Conservation (phyloP, 2,329 filamentous ascomycete genomes). For the Colletotrichum sp. region DNA sequence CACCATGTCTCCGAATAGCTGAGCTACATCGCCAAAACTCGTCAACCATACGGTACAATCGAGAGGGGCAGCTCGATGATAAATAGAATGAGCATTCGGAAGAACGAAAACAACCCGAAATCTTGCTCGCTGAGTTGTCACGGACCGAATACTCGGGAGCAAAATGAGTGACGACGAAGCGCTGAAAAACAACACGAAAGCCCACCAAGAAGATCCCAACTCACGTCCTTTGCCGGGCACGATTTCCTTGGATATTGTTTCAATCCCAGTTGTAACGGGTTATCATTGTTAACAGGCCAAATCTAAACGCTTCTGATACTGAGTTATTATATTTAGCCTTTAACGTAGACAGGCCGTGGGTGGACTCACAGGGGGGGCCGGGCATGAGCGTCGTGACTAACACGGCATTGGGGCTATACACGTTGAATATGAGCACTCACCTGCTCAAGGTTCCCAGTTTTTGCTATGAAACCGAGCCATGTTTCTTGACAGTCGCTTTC, state of each 20-base stretch:
- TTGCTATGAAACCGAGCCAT: not conserved
- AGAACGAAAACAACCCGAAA: not conserved
- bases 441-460: not conserved
- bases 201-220: not conserved
- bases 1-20: too few relatives aligned
- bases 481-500: not conserved
- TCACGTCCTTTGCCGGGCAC: too few relatives aligned
- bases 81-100: too few relatives aligned
- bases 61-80: too few relatives aligned
- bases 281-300: too few relatives aligned
- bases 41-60: fast-evolving
- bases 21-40: too few relatives aligned
- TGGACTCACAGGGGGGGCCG: not conserved
- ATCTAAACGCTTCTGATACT: too few relatives aligned
- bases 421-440: not conserved
- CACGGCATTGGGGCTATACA: not conserved
- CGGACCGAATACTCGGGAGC: not conserved
- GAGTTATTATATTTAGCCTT: too few relatives aligned
- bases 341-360: not conserved
- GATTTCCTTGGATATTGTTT: too few relatives aligned
- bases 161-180: not conserved
- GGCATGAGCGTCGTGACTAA: not conserved
- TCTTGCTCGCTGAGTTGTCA: not conserved
- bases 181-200: not conserved
- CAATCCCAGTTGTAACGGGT: too few relatives aligned